Base-by-base conservation (phyloP, 108 stramenopile species). In the Nitzschia sp. region DNA sequence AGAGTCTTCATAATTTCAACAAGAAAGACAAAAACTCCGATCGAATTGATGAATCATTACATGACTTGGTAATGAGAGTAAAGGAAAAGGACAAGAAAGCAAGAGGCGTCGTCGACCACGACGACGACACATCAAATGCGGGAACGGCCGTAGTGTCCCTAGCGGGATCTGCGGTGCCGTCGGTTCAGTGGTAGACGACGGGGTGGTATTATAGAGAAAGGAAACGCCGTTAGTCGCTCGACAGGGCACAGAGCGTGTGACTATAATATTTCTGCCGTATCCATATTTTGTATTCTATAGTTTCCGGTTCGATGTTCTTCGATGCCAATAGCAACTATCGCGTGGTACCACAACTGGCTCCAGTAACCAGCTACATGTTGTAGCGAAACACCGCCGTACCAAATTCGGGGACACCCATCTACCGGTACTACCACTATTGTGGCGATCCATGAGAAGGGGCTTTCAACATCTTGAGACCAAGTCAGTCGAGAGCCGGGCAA, bases 71-170 rank as follows among this genome's bases (percentile, higher is more conserved):
- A 18, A 61, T 38, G 36, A 8, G 38, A 9, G 38, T 62, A 1
- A 62, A 62, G 25, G 61, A 62, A 18, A 62, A 62, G 46, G 56
- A 32, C 27, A 32, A 57, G 9, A 57, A 57, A 30, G 4, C 24
- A 25, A 25, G 56, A 31, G 31, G 5, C 31, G 56, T 15, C 3
- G 31, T 15, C 2, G 56, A 57, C 30, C 3, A 57, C 56, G 56
- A 32, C 4, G 49, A 51, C n/a, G 49, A 51, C 4, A 19, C 4
- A 51, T 4, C 13, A 4, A 17, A 23, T 19, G 19, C 49, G 11
- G 49, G 21, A 19, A n/a, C n/a, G n/a, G n/a, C n/a, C n/a, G n/a
- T n/a, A n/a, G n/a, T n/a, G n/a, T n/a, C n/a, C n/a, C n/a, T n/a
- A n/a, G n/a, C n/a, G n/a, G n/a, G n/a, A n/a, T 23, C 49, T 8